Evolutionary conservation across 2,329 filamentous ascomycete species (phyloP).

Genomic region (Colletotrichum somersetense): DNA sequence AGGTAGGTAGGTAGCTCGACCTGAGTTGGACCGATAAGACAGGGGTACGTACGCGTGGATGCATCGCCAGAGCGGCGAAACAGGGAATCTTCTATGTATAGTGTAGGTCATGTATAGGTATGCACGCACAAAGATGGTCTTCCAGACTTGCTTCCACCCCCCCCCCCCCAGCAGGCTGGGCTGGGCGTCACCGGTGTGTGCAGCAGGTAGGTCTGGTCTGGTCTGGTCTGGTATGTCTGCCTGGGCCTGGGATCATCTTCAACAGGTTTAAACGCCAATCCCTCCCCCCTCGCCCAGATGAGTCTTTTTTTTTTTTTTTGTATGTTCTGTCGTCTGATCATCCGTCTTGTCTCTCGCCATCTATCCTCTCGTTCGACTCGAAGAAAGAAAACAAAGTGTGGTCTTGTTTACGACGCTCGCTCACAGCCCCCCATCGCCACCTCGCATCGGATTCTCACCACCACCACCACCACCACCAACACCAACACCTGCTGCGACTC

Average conservation of each 20-base stretch:
- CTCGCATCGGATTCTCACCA: constrained; percentile 14
- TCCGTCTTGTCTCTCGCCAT: constrained; percentile 35
- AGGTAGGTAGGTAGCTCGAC: constrained; percentile 6
- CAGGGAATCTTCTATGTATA: constrained; percentile 33
- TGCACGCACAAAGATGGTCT: constrained; percentile 41
- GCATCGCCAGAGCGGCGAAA: constrained; percentile 37
- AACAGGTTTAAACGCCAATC: constrained; percentile 42
- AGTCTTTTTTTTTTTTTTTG: neutral
- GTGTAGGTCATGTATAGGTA: neutral
- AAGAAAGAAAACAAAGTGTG: too few species aligned
- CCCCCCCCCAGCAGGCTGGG: constrained; percentile 26
- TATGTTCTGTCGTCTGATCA: constrained; percentile 17
- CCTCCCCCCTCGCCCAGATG: constrained; percentile 33
- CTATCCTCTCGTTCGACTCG: constrained; percentile 10
- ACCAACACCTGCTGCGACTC: constrained; percentile 25
- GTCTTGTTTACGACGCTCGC: constrained; percentile 29
- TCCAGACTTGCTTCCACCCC: constrained; percentile 4
- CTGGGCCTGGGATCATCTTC: constrained; percentile 39
- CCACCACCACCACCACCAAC: neutral
- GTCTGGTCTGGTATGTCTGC: too few species aligned
- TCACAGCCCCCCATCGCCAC: constrained; percentile 14
- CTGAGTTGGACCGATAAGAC: constrained; percentile 36
- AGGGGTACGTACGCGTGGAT: constrained; percentile 19
- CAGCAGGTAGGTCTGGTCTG: neutral
- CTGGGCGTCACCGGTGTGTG: constrained; percentile 22